Conservation (phyloP, 371 early-diverging fungal genomes). For the Mucor sp. region DNA sequence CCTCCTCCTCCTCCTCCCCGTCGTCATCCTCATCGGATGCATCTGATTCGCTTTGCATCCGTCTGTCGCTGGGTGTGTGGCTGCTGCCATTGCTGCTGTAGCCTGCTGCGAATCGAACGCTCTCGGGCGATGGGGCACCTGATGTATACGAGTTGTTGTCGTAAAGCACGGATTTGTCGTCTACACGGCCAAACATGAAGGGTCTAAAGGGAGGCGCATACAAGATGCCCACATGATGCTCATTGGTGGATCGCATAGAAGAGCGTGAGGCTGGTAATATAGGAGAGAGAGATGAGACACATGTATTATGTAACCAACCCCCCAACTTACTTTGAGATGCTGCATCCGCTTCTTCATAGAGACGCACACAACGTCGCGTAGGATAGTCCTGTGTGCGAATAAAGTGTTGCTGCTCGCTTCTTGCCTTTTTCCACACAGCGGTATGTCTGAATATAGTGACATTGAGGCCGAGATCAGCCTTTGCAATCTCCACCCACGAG, state of each 20-base stretch:
- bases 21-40: not conserved
- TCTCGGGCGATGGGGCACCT: conserved; percentile 2
- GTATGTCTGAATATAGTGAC: conserved; percentile 63
- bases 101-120: conserved; percentile 3
- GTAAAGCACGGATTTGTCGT: conserved; percentile 17
- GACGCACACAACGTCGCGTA: conserved; percentile 65
- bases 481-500: conserved; percentile 79
- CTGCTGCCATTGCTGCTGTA: conserved; percentile 20
- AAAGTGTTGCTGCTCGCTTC: conserved; percentile 64
- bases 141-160: conserved; percentile 7
- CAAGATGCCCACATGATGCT: conserved; percentile 58
- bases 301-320: too few relatives aligned
- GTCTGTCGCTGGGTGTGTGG: not conserved
- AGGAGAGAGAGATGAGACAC: not conserved
- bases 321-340: conserved; percentile 20
- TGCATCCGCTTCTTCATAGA: conserved; percentile 52
- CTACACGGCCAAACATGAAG: conserved; percentile 39
- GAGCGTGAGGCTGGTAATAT: conserved; percentile 17
- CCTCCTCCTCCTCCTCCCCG: not conserved
- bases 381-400: conserved; percentile 66
- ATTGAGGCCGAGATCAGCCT: conserved; percentile 59
- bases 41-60: conserved; percentile 7
- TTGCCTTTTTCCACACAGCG: conserved; percentile 57
- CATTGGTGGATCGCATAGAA: conserved; percentile 31
- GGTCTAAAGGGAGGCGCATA: conserved; percentile 62